Conservation (phyloP, 148 eudicot species). For the Chenopodium berlandieri region DNA sequence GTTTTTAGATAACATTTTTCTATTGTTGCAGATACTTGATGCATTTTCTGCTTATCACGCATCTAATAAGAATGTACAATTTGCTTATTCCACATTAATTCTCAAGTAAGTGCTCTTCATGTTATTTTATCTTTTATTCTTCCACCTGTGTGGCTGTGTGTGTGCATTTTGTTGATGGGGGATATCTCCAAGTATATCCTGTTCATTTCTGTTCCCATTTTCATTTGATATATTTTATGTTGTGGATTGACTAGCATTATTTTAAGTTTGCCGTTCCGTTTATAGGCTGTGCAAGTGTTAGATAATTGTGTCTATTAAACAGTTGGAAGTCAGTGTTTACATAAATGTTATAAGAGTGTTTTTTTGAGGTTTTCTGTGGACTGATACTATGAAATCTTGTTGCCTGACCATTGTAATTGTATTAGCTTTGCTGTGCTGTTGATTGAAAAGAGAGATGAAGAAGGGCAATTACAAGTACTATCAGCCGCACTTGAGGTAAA, state of each 20-base stretch:
- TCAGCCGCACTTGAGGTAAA: conserved; percentile 91
- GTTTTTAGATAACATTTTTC: conserved; percentile 1
- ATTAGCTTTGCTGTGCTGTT: conserved; percentile 80
- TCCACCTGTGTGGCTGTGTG: neutral
- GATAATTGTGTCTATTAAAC: neutral
- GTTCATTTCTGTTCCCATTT: neutral
- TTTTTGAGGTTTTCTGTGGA: neutral
- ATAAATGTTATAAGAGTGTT: neutral
- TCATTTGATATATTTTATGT: neutral
- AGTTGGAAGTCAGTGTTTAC: neutral
- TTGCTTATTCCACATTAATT: conserved; percentile 83
- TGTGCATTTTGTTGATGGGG: neutral
- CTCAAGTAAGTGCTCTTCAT: conserved; percentile 70
- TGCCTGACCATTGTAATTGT: conserved; percentile 11
- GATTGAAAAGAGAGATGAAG: conserved; percentile 84
- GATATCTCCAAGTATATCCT: neutral
- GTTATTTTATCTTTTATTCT: neutral
- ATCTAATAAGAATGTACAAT: conserved; percentile 75
- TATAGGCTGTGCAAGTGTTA: neutral
- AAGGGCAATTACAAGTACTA: conserved; percentile 92
- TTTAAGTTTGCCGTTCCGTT: neutral
- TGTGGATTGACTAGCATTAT: neutral
- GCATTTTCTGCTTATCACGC: conserved; percentile 67
- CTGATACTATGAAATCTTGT: neutral
- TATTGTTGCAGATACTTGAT: conserved; percentile 67